These are phyloP conservation scores for Thermochaetoides dissita DNA, from an alignment of 2,329 filamentous ascomycete genomes.

Conservation along the genomic window DNA sequence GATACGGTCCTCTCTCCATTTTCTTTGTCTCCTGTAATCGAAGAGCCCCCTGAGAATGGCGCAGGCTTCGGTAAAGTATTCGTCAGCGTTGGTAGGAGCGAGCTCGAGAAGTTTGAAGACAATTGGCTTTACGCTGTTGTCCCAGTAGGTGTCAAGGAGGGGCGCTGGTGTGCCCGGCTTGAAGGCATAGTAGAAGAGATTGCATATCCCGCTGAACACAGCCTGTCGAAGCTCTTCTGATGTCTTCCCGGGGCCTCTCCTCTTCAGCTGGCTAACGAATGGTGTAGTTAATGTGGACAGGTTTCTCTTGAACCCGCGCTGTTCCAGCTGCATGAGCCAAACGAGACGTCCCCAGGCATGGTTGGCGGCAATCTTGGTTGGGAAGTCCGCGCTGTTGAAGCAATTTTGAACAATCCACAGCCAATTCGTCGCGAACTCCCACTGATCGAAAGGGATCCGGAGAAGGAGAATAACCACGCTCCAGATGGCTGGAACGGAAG, in stretches of 20 bases:
- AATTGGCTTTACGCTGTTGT: constrained; percentile 53
- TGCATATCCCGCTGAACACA: constrained; percentile 59
- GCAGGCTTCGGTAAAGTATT: constrained; percentile 44
- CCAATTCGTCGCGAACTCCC: constrained; percentile 64
- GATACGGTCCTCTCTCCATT: constrained; percentile 65
- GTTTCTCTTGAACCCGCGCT: constrained; percentile 43
- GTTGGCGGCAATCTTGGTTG: constrained; percentile 63
- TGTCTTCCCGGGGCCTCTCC: constrained; percentile 44
- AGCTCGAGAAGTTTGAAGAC: constrained; percentile 41
- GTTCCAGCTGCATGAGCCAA: constrained; percentile 55
- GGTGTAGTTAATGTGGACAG: constrained; percentile 46
- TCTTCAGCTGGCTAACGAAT: constrained; percentile 52
- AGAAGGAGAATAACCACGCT: constrained; percentile 67
- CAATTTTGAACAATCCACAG: constrained; percentile 66
- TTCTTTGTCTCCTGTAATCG: constrained; percentile 39
- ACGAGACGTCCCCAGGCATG: constrained; percentile 76
- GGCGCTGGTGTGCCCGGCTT: constrained; percentile 51
- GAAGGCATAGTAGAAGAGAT: constrained; percentile 70
- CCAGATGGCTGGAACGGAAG: constrained; percentile 77
- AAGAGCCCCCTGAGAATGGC: constrained; percentile 62
- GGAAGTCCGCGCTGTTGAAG: constrained; percentile 64
- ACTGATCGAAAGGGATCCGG: constrained; percentile 50
- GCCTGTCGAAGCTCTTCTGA: constrained; percentile 40
- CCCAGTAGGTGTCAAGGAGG: constrained; percentile 69
- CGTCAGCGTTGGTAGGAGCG: constrained; percentile 24